Evolutionary conservation across 331 rosid species (phyloP), one percentile per base, ranked within the genome.

Genomic region (Ulmus americana): DNA sequence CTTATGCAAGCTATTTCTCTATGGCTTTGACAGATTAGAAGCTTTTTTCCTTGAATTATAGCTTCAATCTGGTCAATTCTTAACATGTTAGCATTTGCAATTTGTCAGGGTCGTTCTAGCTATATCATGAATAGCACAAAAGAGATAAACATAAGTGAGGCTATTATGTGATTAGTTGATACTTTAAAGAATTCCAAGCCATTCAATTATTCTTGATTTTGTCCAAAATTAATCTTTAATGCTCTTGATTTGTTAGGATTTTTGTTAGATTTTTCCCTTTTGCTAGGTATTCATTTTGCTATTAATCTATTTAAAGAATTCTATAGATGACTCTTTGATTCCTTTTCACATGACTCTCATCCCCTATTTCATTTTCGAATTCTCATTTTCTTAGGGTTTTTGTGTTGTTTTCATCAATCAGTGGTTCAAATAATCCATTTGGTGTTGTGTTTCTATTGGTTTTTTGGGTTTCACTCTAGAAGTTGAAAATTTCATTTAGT

Each of bases 401-500:
- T 48, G 40, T 53, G 45, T 55, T 51, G 40, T 45, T 70, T 54
- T 63, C 16, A 43, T 11, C 68, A 55, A 10, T 65, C 53, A 62
- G 20, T 62, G 14, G 64, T 65, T 69, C 64, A 47, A 65, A 43
- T 18, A 1, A 63, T 45, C 63, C 65, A 41, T 49, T 63, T 55
- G 74, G 51, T 62, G 10, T 10, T 45, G 64, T 67, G 64, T 58
- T 43, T 56, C 12, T 71, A 72, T 52, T 61, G 65, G 22, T 42
- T 48, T 53, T 68, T 67, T 28, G 35, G 72, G 68, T 59, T 74
- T 65, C 16, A 39, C 67, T 68, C 57, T 74, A 54, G 63, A 56
- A 77, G 61, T 16, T 66, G 64, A 55, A 75, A 69, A 70, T 79
- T 70, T 55, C 70, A 44, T 61, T 55, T 18, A 50, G 45, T 72